Evolutionary conservation across 495 filamentous ascomycete genomes (phyloP).

Genomic region (Trichoderma reesei): DNA sequence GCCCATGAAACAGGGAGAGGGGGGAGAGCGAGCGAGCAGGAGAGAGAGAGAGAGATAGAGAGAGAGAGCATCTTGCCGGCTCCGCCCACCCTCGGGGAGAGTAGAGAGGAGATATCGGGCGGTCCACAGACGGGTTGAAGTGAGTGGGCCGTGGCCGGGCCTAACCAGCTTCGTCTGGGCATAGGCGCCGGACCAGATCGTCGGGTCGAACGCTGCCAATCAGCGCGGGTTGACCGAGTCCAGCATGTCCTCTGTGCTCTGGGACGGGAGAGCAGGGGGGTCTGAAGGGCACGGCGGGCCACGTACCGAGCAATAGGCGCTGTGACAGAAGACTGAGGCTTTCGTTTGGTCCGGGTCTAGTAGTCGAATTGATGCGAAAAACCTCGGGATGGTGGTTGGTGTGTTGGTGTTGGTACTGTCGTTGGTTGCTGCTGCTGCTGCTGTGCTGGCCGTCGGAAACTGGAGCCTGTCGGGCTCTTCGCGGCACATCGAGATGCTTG

Average conservation of each 20-base stretch:
- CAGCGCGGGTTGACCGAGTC: neutral
- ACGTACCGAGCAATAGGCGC: slow-evolving; percentile 4
- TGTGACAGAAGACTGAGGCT: neutral
- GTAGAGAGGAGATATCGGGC: neutral
- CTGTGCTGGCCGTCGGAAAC: neutral
- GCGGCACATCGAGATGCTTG: neutral
- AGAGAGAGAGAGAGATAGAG: no score
- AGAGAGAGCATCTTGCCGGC: neutral
- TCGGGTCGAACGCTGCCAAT: slow-evolving; percentile 4
- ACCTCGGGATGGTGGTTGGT: no score
- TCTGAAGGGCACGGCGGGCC: neutral
- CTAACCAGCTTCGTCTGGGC: neutral
- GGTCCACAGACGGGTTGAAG: neutral
- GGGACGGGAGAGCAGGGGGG: neutral
- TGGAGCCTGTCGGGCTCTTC: neutral
- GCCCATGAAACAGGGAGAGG: no score
- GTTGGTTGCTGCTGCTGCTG: neutral
- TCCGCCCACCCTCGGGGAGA: neutral
- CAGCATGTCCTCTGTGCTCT: neutral
- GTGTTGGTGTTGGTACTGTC: no score
- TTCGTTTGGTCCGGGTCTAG: no score
- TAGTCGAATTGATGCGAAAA: no score
- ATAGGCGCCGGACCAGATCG: slow-evolving; percentile 6
- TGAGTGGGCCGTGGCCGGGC: neutral
- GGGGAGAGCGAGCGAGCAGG: no score